These are phyloP conservation scores for Phytophthora chlamydospora DNA, from an alignment of 352 stramenopile genomes.

Conservation along the genomic window DNA sequence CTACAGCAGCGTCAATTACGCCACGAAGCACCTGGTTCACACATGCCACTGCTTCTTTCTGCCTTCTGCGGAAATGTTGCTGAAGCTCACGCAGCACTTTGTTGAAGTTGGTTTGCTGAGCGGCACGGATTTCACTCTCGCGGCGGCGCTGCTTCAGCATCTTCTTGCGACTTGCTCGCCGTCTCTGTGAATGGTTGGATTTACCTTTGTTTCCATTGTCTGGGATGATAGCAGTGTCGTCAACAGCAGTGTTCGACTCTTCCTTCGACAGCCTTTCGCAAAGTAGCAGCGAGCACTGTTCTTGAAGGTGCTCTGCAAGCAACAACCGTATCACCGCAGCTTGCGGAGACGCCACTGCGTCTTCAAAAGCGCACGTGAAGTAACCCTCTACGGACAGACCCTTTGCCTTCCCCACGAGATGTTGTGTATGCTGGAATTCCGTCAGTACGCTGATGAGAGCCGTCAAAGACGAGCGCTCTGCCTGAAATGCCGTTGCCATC, in stretches of 20 bases:
- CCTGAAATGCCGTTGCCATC: conserved; percentile 13
- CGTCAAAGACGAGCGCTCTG: conserved; percentile 28
- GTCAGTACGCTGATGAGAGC: conserved; percentile 27
- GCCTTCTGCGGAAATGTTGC: conserved; percentile 30
- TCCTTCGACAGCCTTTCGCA: conserved; percentile 57
- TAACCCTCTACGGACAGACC: conserved; percentile 32
- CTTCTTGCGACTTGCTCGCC: conserved; percentile 71
- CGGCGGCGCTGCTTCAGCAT: conserved; percentile 66
- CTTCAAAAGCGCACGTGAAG: conserved; percentile 54
- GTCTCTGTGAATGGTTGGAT: conserved; percentile 55
- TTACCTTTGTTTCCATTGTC: background rate
- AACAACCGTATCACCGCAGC: conserved; percentile 63
- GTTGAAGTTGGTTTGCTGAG: conserved; percentile 50
- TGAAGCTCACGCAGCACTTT: conserved; percentile 52
- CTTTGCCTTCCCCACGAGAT: background rate
- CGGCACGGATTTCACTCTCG: conserved; percentile 37
- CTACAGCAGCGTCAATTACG: conserved; percentile 50
- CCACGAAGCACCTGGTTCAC: conserved; percentile 44
- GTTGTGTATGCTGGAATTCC: conserved; percentile 13
- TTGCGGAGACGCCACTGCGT: conserved; percentile 52
- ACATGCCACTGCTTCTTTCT: conserved; percentile 25
- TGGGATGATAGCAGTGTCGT: background rate
- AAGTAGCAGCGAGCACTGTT: conserved; percentile 71
- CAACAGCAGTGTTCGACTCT: conserved; percentile 14
- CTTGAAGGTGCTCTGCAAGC: conserved; percentile 77